Conservation (phyloP, 768 basidiomycete genomes). For the Boletus insuetus region DNA sequence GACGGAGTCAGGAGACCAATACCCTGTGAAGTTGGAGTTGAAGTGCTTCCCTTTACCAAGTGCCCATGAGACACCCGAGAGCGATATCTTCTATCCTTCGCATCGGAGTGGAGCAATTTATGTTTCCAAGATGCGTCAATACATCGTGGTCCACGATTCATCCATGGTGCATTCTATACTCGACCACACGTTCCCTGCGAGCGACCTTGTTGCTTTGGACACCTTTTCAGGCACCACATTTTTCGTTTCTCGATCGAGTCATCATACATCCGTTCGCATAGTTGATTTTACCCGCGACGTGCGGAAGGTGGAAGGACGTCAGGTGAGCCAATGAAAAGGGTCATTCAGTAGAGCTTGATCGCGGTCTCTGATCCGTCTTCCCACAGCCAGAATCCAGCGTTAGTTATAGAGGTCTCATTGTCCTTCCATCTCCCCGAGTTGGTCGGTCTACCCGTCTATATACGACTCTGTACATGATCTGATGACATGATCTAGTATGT, state of each 20-base stretch:
- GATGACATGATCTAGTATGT: too few relatives aligned
- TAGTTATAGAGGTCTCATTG: too few relatives aligned
- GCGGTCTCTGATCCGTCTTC: neutral
- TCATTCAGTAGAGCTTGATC: neutral
- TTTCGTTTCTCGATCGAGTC: neutral
- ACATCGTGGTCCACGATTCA: neutral
- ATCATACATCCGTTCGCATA: neutral
- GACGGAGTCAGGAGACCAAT: neutral
- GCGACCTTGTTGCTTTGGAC: neutral
- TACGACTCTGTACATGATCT: too few relatives aligned
- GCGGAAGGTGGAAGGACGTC: neutral
- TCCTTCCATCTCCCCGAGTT: too few relatives aligned
- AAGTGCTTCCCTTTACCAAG: constrained; percentile 8
- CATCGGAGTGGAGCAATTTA: neutral
- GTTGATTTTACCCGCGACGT: constrained; percentile 1
- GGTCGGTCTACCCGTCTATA: too few relatives aligned
- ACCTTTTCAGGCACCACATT: constrained; percentile 1
- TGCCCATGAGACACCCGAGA: neutral
- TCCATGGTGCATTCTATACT: neutral
- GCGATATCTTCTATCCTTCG: neutral
- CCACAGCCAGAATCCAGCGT: too few relatives aligned
- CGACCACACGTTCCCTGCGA: neutral
- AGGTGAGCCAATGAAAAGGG: neutral
- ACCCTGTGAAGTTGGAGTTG: neutral
- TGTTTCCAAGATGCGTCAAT: neutral